Evolutionary conservation across 352 stramenopile genomes (phyloP).

Genomic region (Phytophthora citricola): DNA sequence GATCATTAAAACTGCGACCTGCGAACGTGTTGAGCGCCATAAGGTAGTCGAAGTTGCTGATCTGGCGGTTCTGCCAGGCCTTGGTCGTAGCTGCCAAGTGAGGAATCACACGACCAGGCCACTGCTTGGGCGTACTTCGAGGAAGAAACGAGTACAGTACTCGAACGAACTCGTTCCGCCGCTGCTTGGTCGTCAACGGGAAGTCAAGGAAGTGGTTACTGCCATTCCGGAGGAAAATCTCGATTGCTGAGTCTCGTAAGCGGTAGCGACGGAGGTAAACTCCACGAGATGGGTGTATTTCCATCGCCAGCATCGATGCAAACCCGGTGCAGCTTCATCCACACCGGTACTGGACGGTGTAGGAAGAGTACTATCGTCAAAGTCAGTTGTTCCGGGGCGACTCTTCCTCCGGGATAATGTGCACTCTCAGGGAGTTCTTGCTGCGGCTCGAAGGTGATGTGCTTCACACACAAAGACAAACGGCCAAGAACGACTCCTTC

Average conservation of each 20-base stretch:
- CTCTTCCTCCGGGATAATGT: slow-evolving; percentile 7
- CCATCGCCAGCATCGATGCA: slow-evolving; percentile 83
- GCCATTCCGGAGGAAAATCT: slow-evolving; percentile 84
- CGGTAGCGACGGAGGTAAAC: slow-evolving; percentile 86
- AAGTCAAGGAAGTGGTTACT: slow-evolving; percentile 88
- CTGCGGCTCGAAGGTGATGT: slow-evolving; percentile 73
- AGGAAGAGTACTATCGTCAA: slow-evolving; percentile 29
- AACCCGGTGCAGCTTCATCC: slow-evolving; percentile 70
- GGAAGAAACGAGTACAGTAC: slow-evolving; percentile 83
- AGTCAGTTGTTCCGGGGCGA: slow-evolving; percentile 21
- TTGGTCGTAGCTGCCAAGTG: slow-evolving; percentile 66
- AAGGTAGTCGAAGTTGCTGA: slow-evolving; percentile 97
- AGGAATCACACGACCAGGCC: slow-evolving; percentile 62
- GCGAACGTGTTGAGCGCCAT: slow-evolving; percentile 94
- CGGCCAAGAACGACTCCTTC: slow-evolving; percentile 76
- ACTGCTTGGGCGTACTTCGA: slow-evolving; percentile 76
- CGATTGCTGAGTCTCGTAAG: slow-evolving; percentile 81
- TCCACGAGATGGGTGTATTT: slow-evolving; percentile 78
- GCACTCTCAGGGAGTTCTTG: slow-evolving; percentile 26
- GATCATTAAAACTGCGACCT: slow-evolving; percentile 91
- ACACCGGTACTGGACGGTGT: slow-evolving; percentile 4
- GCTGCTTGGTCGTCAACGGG: slow-evolving; percentile 63
- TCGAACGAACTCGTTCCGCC: slow-evolving; percentile 80
- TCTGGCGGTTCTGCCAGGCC: slow-evolving; percentile 80
- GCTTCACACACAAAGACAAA: slow-evolving; percentile 69